Base-by-base conservation (phyloP, 768 basidiomycete genomes). In the Trametes villosa region DNA sequence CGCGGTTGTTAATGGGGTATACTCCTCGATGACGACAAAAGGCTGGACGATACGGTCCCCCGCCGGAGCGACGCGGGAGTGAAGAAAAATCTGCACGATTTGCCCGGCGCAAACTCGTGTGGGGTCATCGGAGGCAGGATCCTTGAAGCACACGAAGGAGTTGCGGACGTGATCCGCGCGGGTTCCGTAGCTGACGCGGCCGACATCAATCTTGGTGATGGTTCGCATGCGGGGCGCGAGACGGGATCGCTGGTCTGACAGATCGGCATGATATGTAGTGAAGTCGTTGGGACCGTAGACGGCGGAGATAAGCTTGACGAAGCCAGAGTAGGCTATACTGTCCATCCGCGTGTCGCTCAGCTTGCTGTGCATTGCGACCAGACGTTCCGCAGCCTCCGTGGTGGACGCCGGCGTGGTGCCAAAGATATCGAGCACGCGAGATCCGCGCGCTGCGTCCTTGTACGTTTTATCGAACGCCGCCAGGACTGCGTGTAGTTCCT, bases 141-240 rank as follows among this genome's bases (percentile, higher is more conserved):
- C 45, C 22, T 17, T 31, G 27, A 57, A 57, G 27, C 22, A 38
- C 1, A 57, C 34, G 55, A 57, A 57, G 11, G 55, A 57, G 45
- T 57, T 48, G 1, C 55, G 45, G 22, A 40, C 45, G 24, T 36
- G 36, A 3, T 40, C 29, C 0, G 22, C 34, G 3, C 55, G 55
- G 9, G 46, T 38, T n/a, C 45, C 55, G 45, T 36, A 48, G 7
- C 17, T 48, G 8, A 40, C 34, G 3, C 55, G 24, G 1, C 30
- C 17, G 9, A 48, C 17, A 6, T 47, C 45, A n/a, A 57, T 17
- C 24, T 36, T 38, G 2, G 45, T 12, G 11, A 52, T 3, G 3
- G 34, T 20, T 3, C 30, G 31, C 11, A 36, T 36, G 30, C 22
- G 49, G 30, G 34, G 49, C 11, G 49, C 17, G 31, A 34, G 29